These are phyloP conservation scores for Fraxinus quadrangulata DNA, from an alignment of 257 asterid genomes.

Conservation along the genomic window DNA sequence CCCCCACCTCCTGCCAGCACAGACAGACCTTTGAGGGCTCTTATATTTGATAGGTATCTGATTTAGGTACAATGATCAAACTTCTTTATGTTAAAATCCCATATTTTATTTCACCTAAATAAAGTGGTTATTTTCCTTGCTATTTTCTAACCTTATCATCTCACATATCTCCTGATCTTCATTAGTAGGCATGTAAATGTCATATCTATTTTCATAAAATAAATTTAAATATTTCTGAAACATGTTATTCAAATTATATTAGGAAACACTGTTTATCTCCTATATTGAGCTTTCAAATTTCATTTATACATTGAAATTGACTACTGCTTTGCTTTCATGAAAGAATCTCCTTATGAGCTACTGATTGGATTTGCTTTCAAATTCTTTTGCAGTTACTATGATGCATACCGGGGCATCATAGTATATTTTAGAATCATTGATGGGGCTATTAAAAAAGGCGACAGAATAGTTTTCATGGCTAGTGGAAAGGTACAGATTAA, in stretches of 20 bases:
- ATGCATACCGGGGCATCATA: slow-evolving; percentile 93
- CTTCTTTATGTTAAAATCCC: slow-evolving; percentile 31
- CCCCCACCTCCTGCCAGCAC: slow-evolving; percentile 84
- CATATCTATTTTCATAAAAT: slow-evolving; percentile 7
- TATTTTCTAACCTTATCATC: background rate
- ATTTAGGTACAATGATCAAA: slow-evolving; percentile 54
- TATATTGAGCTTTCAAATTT: background rate
- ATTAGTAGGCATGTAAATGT: background rate
- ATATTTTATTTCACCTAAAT: background rate
- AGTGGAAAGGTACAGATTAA: slow-evolving; percentile 73
- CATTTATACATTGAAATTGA: background rate
- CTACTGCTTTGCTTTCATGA: slow-evolving; percentile 7
- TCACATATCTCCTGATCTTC: background rate
- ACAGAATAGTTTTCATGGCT: slow-evolving; percentile 89
- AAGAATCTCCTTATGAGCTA: slow-evolving; percentile 25
- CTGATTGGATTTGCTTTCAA: slow-evolving; percentile 26
- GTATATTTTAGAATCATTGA: slow-evolving; percentile 94
- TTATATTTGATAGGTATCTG: slow-evolving; percentile 95
- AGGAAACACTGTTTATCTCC: slow-evolving; percentile 1
- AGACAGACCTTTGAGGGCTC: slow-evolving; percentile 87
- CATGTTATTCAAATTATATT: slow-evolving; percentile 1
- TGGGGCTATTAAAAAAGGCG: slow-evolving; percentile 86
- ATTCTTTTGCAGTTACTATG: slow-evolving; percentile 74
- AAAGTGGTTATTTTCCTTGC: background rate
- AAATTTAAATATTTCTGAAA: background rate